Conservation (phyloP, 345 rosid species). For the Angophora floribunda region DNA sequence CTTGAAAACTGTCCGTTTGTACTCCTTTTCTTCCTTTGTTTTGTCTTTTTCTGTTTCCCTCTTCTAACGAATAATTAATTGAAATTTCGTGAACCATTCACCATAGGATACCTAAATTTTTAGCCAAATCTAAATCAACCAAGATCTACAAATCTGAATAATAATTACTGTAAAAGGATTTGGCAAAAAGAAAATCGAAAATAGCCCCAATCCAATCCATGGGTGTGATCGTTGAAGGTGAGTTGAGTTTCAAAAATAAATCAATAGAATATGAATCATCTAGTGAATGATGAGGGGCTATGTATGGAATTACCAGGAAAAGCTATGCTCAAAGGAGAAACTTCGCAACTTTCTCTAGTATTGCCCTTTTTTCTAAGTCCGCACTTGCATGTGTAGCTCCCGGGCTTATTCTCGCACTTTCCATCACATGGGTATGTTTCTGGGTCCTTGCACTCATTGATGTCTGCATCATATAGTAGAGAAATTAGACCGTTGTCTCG, state of each 20-base stretch:
- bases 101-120: too few relatives aligned
- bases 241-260: background rate
- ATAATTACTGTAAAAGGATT: too few relatives aligned
- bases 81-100: too few relatives aligned
- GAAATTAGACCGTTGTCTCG: background rate
- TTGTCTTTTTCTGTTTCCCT: too few relatives aligned
- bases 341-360: rapidly evolving
- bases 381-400: background rate
- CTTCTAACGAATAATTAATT: too few relatives aligned
- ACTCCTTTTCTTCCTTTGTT: too few relatives aligned
- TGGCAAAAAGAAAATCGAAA: too few relatives aligned
- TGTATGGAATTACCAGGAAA: background rate
- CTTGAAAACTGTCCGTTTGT: too few relatives aligned
- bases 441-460: background rate
- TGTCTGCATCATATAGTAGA: background rate
- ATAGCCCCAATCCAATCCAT: too few relatives aligned
- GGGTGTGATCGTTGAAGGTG: background rate
- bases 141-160: too few relatives aligned
- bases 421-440: rapidly evolving
- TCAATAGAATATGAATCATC: too few relatives aligned
- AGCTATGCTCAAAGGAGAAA: background rate
- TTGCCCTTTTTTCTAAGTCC: background rate
- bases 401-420: rapidly evolving
- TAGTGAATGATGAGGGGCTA: background rate
- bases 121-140: too few relatives aligned